phyloP scores from a whole-genome alignment of 345 rosid genomes.

The Eucalyptus paniculata region DNA sequence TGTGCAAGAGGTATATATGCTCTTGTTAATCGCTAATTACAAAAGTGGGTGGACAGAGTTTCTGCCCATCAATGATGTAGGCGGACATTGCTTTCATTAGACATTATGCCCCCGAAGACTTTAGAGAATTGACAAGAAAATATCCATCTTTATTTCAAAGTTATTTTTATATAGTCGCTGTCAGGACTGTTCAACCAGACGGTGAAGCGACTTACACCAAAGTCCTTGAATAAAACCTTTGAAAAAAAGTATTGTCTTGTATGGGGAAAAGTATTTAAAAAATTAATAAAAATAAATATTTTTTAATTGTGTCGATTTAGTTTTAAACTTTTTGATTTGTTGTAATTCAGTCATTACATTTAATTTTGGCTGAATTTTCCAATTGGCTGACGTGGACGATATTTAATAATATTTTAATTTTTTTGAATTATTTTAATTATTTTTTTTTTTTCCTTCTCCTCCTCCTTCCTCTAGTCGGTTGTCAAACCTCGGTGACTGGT shows the following conservation, averaged over 20 bases:
- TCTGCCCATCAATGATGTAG: neutral
- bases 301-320: fast-evolving
- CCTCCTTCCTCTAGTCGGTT: too few relatives aligned
- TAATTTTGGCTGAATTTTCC: fast-evolving
- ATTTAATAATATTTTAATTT: too few relatives aligned
- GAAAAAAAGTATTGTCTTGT: neutral
- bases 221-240: neutral
- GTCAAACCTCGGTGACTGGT: fast-evolving
- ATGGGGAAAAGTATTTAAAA: too few relatives aligned
- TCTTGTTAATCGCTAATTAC: neutral
- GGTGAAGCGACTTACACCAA: neutral
- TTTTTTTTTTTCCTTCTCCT: too few relatives aligned
- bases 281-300: too few relatives aligned
- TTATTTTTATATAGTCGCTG: neutral
- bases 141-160: neutral
- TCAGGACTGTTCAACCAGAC: neutral
- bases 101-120: neutral
- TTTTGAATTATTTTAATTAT: too few relatives aligned
- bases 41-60: neutral
- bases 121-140: neutral
- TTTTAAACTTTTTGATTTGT: too few relatives aligned
- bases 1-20: neutral
- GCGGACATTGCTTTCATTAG: neutral
- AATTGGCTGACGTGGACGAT: fast-evolving
- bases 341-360: fast-evolving